Evolutionary conservation across 1,284 basidiomycete genomes (phyloP).

Genomic region (Cutaneotrichosporon cutaneum): DNA sequence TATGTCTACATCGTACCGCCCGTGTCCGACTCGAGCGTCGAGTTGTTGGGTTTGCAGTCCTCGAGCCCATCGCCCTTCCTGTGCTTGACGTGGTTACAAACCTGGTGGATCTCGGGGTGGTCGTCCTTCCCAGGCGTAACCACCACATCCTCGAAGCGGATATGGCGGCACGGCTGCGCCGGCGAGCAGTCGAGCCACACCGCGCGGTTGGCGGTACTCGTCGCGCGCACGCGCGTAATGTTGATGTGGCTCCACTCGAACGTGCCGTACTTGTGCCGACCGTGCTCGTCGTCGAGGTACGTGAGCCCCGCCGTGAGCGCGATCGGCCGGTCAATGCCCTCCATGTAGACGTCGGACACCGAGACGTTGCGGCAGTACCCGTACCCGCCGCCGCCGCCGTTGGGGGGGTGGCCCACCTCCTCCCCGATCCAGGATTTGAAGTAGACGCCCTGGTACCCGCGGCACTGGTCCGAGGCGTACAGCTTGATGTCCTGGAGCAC

Average conservation of each 20-base stretch:
- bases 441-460: conserved; percentile 56
- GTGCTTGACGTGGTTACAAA: conserved; percentile 34
- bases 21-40: conserved; percentile 26
- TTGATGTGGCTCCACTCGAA: conserved; percentile 39
- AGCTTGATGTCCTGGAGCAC: conserved; percentile 57
- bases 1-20: conserved; percentile 21
- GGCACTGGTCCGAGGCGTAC: conserved; percentile 23
- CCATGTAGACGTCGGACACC: conserved; percentile 54
- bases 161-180: conserved; percentile 32
- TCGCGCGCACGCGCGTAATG: conserved; percentile 34
- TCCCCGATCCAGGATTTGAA: conserved; percentile 65
- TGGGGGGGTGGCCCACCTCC: conserved; percentile 61
- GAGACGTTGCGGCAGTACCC: conserved; percentile 60
- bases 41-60: conserved; percentile 30
- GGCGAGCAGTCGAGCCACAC: conserved; percentile 39
- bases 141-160: conserved; percentile 30
- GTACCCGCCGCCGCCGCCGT: conserved; percentile 63
- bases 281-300: conserved; percentile 17
- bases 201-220: conserved; percentile 28
- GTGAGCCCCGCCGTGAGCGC: conserved; percentile 28
- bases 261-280: conserved; percentile 22
- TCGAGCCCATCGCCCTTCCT: conserved; percentile 26
- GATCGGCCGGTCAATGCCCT: conserved; percentile 31
- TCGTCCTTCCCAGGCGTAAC: conserved; percentile 32
- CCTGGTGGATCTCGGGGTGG: conserved; percentile 32